Evolutionary conservation across 1,139 yeast species (phyloP), one percentile per base, ranked within the genome.

Genomic region (Taphrina populina): DNA sequence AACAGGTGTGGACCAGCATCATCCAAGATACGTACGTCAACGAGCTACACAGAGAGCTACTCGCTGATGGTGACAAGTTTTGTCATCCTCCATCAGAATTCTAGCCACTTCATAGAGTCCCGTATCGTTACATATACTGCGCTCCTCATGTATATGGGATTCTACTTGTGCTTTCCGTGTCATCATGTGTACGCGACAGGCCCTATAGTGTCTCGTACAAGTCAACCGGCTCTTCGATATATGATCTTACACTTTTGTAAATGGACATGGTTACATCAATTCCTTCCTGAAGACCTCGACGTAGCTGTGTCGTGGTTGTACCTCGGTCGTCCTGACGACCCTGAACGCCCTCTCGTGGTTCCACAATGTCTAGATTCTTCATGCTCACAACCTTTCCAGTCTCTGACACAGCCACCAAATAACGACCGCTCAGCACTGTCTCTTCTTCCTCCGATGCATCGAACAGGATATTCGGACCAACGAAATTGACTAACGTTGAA

Each of bases 211-310:
- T 34, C 35, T 49, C 54, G 24, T 29, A 49, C 3, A 49, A 20
- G 32, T 37, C 46, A 20, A 34, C 43, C 19, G 54, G 46, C 17
- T 49, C 54, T 21, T 49, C 54, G 32, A 49, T 49, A n/a, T 39
- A 27, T 7, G 45, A 39, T 24, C 54, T 15, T 11, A 49, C 36
- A n/a, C 33, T 37, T 33, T 49, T 49, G 46, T 15, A 49, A 15
- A 49, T 49, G n/a, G 35, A 32, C 33, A 32, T 20, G 11, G 54
- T 20, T 11, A 49, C 54, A 21, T 49, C 54, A 8, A 49, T 15
- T 5, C 24, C 45, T 26, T 49, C 54, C 29, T 49, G 45, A 10
- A 49, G 11, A 5, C 44, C 46, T 4, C 54, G 37, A 11, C 26
- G 24, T 29, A 49, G 35, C 19, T 49, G 43, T 4, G n/a, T 33